Conservation (phyloP, 2,329 filamentous ascomycete genomes). For the Xylaria hypoxylon region DNA sequence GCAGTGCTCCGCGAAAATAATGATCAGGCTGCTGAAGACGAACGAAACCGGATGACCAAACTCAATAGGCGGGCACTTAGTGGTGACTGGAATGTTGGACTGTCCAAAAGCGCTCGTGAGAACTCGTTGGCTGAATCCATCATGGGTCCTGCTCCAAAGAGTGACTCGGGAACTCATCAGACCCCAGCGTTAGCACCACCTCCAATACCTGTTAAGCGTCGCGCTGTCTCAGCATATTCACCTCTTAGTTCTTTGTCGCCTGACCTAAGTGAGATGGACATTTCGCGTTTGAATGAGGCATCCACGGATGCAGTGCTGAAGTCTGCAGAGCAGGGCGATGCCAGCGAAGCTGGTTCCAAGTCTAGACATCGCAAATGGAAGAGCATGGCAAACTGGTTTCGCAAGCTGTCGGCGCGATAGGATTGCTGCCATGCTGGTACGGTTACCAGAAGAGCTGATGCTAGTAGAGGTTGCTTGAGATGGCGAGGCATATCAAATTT, state of each 20-base stretch:
- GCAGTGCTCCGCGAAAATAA: slow-evolving; percentile 38
- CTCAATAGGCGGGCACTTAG: slow-evolving; percentile 46
- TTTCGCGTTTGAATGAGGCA: background rate
- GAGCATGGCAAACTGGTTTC: slow-evolving; percentile 51
- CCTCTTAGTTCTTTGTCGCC: slow-evolving; percentile 32
- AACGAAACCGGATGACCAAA: slow-evolving; percentile 29
- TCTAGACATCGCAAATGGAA: slow-evolving; percentile 47
- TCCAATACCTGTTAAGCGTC: slow-evolving; percentile 39
- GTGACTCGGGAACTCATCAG: slow-evolving; percentile 23
- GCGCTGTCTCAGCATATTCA: slow-evolving; percentile 43
- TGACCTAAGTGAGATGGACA: slow-evolving; percentile 20
- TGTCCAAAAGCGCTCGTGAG: slow-evolving; percentile 37
- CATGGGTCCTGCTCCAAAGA: slow-evolving; percentile 22
- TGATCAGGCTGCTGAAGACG: slow-evolving; percentile 29
- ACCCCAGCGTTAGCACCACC: slow-evolving; percentile 36
- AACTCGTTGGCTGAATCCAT: slow-evolving; percentile 41
- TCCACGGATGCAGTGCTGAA: background rate
- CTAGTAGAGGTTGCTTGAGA: background rate
- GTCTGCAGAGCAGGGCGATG: slow-evolving; percentile 5
- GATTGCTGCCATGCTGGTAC: slow-evolving; percentile 30
- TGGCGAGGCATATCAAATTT: background rate
- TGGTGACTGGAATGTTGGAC: slow-evolving; percentile 47
- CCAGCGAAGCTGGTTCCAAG: slow-evolving; percentile 16
- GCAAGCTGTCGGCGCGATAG: slow-evolving; percentile 50
- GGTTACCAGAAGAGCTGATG: slow-evolving; percentile 15